These are phyloP conservation scores for Hylodesmum podocarpum DNA, from an alignment of 306 rosid species.

Conservation along the genomic window DNA sequence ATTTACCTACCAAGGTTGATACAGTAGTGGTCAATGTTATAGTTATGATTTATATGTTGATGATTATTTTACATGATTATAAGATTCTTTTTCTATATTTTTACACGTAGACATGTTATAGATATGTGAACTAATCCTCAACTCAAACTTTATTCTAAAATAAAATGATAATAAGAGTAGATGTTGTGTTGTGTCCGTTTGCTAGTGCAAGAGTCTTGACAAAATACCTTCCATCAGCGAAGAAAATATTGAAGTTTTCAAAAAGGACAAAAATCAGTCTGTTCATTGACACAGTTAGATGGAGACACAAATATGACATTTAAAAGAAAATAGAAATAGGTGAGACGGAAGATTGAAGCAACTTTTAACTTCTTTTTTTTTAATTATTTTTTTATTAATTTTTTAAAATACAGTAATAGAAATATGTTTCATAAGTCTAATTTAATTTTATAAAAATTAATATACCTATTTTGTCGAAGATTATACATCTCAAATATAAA, in stretches of 20 bases:
- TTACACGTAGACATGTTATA: neutral
- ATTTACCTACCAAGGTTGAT: neutral
- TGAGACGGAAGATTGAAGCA: neutral
- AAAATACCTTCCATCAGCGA: slow-evolving; percentile 9
- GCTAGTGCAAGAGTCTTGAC: slow-evolving; percentile 1
- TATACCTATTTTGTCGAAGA: too few relatives aligned
- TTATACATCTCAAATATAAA: too few relatives aligned
- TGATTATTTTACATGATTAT: neutral
- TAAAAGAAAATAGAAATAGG: neutral
- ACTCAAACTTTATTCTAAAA: neutral
- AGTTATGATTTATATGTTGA: neutral
- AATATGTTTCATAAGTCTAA: too few relatives aligned
- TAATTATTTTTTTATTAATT: too few relatives aligned
- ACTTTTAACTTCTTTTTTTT: too few relatives aligned
- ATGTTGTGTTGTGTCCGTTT: slow-evolving; percentile 1
- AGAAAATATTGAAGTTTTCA: neutral
- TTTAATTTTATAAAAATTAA: too few relatives aligned
- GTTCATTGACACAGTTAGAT: neutral
- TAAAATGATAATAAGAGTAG: neutral
- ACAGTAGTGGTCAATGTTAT: neutral
- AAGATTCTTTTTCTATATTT: neutral
- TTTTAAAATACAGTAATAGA: too few relatives aligned
- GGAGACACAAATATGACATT: neutral
- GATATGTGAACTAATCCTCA: neutral
- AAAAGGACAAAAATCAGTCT: slow-evolving; percentile 11